These are phyloP conservation scores for Aspergillus pseudoterreus DNA, from an alignment of 2,329 filamentous ascomycete genomes.

Conservation along the genomic window DNA sequence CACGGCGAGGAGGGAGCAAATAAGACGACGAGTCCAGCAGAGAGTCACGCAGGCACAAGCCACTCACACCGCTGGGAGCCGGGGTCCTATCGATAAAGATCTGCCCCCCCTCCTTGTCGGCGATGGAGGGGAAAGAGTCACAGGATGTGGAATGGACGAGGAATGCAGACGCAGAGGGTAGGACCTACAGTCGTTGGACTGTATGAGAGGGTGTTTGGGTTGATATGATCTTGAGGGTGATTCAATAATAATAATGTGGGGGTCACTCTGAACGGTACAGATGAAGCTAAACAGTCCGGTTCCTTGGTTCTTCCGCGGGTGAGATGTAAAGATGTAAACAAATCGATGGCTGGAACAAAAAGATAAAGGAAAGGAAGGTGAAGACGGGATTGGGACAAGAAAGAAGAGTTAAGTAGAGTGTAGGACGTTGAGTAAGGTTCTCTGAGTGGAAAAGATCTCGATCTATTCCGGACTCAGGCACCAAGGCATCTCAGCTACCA, in stretches of 20 bases:
- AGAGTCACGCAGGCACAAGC: slow-evolving; percentile 28
- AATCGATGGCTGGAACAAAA: slow-evolving; percentile 3
- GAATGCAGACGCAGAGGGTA: not conserved
- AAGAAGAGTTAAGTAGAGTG: not conserved
- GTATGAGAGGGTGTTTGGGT: too few species aligned
- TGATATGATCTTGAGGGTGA: not conserved
- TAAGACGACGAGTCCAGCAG: slow-evolving; percentile 5
- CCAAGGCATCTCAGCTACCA: not conserved
- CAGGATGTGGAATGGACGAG: not conserved
- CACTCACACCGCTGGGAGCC: slow-evolving; percentile 15
- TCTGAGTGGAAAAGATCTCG: not conserved
- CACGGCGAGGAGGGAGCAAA: slow-evolving; percentile 4
- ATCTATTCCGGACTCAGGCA: slow-evolving; percentile 1
- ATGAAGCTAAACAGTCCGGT: slow-evolving; percentile 12
- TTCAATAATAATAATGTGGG: slow-evolving; percentile 3
- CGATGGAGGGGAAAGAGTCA: not conserved
- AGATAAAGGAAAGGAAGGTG: too few species aligned
- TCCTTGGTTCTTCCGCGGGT: slow-evolving; percentile 13
- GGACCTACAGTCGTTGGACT: too few species aligned
- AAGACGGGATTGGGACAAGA: not conserved
- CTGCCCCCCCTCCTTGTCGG: slow-evolving; percentile 21
- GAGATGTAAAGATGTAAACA: slow-evolving; percentile 4
- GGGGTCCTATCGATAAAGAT: slow-evolving; percentile 30
- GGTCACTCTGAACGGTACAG: slow-evolving; percentile 1
- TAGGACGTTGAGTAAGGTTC: not conserved